Evolutionary conservation across 2,329 filamentous ascomycete species (phyloP), one percentile per base, ranked within the genome.

Genomic region (Chrysoporthe deuterocubensis): DNA sequence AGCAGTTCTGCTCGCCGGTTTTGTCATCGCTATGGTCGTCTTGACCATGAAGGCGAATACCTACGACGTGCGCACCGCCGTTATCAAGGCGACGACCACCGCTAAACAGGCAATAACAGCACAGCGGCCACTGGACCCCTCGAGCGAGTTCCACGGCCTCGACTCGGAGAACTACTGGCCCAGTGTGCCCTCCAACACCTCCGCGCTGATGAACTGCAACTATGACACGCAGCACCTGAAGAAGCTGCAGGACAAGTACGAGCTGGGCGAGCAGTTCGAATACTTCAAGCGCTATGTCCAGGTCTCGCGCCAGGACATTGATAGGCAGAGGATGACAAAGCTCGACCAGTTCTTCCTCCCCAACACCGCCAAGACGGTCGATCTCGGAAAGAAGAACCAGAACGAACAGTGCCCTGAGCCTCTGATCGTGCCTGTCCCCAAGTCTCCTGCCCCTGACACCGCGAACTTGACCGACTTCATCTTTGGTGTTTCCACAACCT

Each of bases 401-500:
- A 71, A 78, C 34, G 80, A 84, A 66, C 74, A 76, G 26, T 88
- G 86, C 71, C 75, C 80, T 21, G 78, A 81, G 64, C 84, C 86
- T 0, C 78, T 88, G 18, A 78, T 84, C 44, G 79, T 87, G 7
- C 79, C 82, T 0, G 85, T 88, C 3, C 75, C 85, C 8, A 78
- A 79, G 58, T 88, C 86, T 0, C 81, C 81, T 3, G 82, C 79
- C 67, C 85, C 86, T 5, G 75, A 78, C 3, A 81, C 81, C 1
- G 85, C 83, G 66, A 84, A 88, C 68, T 81, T 84, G 13, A 85
- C 84, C 48, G 84, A 86, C 69, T 85, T 87, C 75, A 83, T 88
- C 75, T 88, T 88, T 70, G 85, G 85, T 52, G 84, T 88, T 5
- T 88, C 86, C 0, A 88, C 86, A 9, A 87, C 85, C 2, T 87